Percentiles rank a stretch among this genome's conserved stretches.
Conservation (phyloP, 352 stramenopile species). For the Phytophthora europaea region DNA sequence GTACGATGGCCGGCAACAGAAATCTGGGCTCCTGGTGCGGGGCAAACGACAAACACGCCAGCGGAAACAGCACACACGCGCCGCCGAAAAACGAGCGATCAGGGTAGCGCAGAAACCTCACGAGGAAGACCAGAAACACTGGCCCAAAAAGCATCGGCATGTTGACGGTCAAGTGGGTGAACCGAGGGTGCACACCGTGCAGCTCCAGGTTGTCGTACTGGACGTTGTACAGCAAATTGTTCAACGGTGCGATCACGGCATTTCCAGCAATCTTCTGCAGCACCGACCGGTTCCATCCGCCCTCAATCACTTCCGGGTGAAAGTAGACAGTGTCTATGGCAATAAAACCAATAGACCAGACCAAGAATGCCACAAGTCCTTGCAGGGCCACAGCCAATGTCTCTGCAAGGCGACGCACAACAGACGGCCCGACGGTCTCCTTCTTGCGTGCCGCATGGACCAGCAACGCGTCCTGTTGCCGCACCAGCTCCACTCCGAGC, state of each 20-base stretch:
- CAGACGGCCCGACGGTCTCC: conserved; percentile 3
- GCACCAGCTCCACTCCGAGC: conserved; percentile 71
- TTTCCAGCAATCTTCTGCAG: conserved; percentile 25
- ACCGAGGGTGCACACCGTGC: conserved; percentile 92
- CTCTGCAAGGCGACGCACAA: conserved; percentile 34
- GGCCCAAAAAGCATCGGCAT: conserved; percentile 95
- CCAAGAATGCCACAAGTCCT: conserved; percentile 59
- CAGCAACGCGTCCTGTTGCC: conserved; percentile 57
- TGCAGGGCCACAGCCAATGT: conserved; percentile 46
- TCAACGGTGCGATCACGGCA: conserved; percentile 73
- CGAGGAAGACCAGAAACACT: conserved; percentile 72
- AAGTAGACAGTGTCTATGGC: conserved; percentile 75
- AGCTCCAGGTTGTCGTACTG: conserved; percentile 90
- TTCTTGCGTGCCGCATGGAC: conserved; percentile 46
- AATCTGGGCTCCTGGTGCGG: conserved; percentile 96
- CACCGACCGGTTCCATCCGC: conserved; percentile 8
- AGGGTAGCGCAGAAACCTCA: conserved; percentile 33
- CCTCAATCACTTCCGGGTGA: conserved; percentile 31
- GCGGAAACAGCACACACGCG: conserved; percentile 68
- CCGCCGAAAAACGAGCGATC: conserved; percentile 40
- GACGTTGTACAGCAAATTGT: conserved; percentile 95
- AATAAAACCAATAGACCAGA: conserved; percentile 45
- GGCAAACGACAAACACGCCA: conserved; percentile 90
- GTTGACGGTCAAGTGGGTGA: conserved; percentile 92
- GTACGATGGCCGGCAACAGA: conserved; percentile 87